Conservation (phyloP, 345 rosid species). For the Durio zibethinus region DNA sequence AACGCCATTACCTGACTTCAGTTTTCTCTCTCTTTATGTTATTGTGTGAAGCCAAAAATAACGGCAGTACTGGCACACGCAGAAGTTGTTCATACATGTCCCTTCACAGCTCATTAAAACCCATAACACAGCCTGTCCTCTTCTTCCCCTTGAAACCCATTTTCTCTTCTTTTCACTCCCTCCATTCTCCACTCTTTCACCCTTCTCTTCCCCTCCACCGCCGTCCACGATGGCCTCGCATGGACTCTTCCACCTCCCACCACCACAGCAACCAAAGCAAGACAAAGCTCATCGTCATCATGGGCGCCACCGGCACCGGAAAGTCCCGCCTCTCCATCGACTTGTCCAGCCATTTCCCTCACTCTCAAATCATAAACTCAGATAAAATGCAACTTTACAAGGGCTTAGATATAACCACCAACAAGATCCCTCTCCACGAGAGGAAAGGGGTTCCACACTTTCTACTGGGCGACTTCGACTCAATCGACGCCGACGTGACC, state of each 20-base stretch:
- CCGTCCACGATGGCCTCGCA: not conserved
- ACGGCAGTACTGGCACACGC: conserved; percentile 3
- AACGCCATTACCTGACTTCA: conserved; percentile 4
- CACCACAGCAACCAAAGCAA: conserved; percentile 23
- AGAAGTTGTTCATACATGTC: conserved; percentile 1
- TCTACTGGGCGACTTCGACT: conserved; percentile 52
- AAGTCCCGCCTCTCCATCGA: conserved; percentile 80
- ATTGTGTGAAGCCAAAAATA: conserved; percentile 8
- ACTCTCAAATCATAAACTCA: conserved; percentile 70
- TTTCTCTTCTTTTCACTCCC: conserved; percentile 3
- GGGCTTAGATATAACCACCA: conserved; percentile 82
- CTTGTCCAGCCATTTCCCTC: conserved; percentile 47
- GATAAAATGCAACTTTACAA: conserved; percentile 85
- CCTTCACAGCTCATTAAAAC: conserved; percentile 15
- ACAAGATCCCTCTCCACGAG: conserved; percentile 57
- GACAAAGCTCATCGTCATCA: conserved; percentile 64
- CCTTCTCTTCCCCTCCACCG: conserved; percentile 3
- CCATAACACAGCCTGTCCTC: conserved; percentile 13
- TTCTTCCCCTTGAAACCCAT: not conserved
- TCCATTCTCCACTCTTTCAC: not conserved
- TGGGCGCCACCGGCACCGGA: conserved; percentile 93
- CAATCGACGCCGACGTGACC: conserved; percentile 48
- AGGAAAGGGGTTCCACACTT: conserved; percentile 73
- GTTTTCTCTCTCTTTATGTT: not conserved
- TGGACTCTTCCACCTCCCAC: conserved; percentile 20